Conservation (phyloP, 371 early-diverging fungal genomes). For the Mortierella sp. region DNA sequence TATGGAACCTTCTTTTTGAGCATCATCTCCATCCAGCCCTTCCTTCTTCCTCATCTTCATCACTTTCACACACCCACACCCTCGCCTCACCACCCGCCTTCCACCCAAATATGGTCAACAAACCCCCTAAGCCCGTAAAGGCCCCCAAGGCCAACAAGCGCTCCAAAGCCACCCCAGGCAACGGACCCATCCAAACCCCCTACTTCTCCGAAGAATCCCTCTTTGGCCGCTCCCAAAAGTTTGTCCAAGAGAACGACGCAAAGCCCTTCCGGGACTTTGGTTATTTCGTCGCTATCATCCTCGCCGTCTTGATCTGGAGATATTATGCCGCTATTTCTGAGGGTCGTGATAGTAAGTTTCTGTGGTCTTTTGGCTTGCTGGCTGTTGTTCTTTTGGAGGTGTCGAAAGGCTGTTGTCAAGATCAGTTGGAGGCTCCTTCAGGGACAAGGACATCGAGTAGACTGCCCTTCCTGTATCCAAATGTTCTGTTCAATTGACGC, state of each 20-base stretch:
- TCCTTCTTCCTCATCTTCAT: not conserved
- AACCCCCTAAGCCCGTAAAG: conserved; percentile 47
- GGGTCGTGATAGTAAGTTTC: conserved; percentile 14
- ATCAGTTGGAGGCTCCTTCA: too few relatives aligned
- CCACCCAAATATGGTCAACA: conserved; percentile 48
- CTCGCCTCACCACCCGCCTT: not conserved
- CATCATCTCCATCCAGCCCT: not conserved
- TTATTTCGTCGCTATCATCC: conserved; percentile 29
- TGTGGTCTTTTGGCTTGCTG: not conserved
- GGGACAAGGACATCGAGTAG: too few relatives aligned
- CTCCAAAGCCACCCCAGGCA: not conserved
- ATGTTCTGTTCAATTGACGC: too few relatives aligned
- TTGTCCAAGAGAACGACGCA: conserved; percentile 50
- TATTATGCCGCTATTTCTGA: conserved; percentile 27
- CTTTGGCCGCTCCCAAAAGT: conserved; percentile 48
- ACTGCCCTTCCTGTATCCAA: too few relatives aligned
- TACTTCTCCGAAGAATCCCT: conserved; percentile 41
- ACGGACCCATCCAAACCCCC: conserved; percentile 11
- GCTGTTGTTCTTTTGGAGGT: not conserved
- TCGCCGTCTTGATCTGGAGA: conserved; percentile 40
- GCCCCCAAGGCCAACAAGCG: conserved; percentile 47
- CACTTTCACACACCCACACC: not conserved
- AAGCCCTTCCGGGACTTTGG: conserved; percentile 56
- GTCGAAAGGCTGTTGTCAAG: too few relatives aligned
- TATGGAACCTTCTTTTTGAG: conserved; percentile 2